Conservation (phyloP, 352 stramenopile genomes). For the Globisporangium irregulare region DNA sequence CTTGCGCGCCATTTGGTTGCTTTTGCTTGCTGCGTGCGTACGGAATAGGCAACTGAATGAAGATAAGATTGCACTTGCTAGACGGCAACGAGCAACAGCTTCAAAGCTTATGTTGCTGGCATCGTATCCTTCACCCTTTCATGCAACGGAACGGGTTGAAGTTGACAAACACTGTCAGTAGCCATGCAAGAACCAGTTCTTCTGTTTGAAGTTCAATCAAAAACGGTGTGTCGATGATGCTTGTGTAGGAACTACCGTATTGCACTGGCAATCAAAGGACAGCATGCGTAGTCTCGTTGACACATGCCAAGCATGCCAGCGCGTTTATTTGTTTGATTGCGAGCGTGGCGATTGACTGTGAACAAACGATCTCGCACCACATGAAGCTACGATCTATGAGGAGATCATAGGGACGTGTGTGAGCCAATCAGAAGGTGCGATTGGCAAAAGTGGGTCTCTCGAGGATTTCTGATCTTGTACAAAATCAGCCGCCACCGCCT, state of each 20-base stretch:
- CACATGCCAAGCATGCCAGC: no score
- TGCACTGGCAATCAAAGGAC: no score
- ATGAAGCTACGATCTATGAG: not conserved
- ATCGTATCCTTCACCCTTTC: not conserved
- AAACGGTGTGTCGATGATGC: not conserved
- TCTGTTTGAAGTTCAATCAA: not conserved
- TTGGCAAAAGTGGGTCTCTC: not conserved
- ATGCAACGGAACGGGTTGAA: slow-evolving; percentile 6
- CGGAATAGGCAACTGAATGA: not conserved
- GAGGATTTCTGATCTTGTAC: not conserved
- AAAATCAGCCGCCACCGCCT: not conserved
- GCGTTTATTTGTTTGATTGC: no score
- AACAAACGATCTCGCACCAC: not conserved
- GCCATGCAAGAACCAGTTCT: not conserved
- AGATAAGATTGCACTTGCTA: not conserved
- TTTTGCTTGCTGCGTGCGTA: not conserved
- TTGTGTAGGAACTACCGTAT: no score
- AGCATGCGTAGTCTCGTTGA: no score
- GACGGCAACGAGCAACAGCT: not conserved
- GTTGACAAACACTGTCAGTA: not conserved
- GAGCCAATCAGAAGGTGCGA: not conserved
- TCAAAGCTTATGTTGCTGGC: not conserved
- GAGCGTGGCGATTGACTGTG: no score
- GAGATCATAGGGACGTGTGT: not conserved
- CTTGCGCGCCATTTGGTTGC: not conserved